These are phyloP conservation scores for Solanum ossicruentum DNA, from an alignment of 257 asterid genomes.

Conservation along the genomic window DNA sequence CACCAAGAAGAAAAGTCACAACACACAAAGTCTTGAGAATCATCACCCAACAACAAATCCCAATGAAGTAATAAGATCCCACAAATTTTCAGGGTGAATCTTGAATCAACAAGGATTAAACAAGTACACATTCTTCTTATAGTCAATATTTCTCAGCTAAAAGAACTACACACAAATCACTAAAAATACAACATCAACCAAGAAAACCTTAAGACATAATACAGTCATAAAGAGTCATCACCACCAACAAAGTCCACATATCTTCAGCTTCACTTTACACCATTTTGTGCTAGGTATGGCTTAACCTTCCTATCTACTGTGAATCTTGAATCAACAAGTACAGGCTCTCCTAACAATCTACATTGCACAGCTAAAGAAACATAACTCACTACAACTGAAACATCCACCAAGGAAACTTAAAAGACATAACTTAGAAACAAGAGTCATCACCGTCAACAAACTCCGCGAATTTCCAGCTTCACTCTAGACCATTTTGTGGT, in stretches of 20 bases:
- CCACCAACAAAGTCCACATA: neutral
- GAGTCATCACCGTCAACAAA: neutral
- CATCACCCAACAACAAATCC: neutral
- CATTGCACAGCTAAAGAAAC: neutral
- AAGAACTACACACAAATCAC: neutral
- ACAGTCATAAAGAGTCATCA: neutral
- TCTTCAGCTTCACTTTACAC: conserved; percentile 7
- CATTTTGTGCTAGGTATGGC: conserved; percentile 38
- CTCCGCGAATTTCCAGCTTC: conserved; percentile 1
- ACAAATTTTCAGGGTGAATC: neutral
- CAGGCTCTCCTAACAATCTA: neutral
- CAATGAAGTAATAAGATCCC: neutral
- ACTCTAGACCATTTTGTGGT: conserved; percentile 21
- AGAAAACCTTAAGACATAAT: neutral
- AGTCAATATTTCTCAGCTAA: neutral
- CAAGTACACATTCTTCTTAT: neutral
- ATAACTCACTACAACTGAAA: neutral
- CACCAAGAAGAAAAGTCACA: neutral
- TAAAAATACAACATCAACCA: neutral
- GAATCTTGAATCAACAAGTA: neutral
- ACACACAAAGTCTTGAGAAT: neutral
- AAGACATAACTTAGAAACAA: neutral
- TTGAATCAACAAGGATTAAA: neutral
- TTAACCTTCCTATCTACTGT: conserved; percentile 28
- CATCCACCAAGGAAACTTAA: neutral